A percentile compares a stretch with the other conserved stretches of the same genome.
Evolutionary conservation across 495 filamentous ascomycete genomes (phyloP).

Genomic region (Aspergillus avenaceus): DNA sequence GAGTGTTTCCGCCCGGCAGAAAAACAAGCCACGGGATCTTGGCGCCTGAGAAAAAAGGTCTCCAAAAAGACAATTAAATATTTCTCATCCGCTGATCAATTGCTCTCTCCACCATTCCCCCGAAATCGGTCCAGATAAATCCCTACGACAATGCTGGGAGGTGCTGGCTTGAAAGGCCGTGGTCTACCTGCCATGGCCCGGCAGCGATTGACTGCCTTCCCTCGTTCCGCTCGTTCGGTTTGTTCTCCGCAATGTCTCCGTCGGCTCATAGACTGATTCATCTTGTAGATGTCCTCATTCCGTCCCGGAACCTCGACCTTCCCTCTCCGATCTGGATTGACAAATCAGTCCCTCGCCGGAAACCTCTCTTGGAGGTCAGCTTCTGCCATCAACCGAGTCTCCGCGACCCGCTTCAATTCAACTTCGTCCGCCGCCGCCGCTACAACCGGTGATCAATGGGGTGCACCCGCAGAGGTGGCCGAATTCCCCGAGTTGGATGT

Average conservation of each 20-base stretch:
- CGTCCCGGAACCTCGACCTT: constrained; percentile 23
- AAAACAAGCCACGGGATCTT: constrained; percentile 16
- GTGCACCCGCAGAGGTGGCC: constrained; percentile 8
- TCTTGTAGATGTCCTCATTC: constrained; percentile 36
- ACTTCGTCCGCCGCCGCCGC: constrained; percentile 27
- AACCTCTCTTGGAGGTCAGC: constrained; percentile 23
- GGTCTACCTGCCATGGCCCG: constrained; percentile 28
- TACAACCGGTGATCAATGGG: constrained; percentile 3
- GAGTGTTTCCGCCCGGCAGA: constrained; percentile 46
- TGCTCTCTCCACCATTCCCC: neutral
- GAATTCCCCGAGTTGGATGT: constrained; percentile 35
- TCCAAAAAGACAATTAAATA: constrained; percentile 10
- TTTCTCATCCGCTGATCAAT: too few species aligned
- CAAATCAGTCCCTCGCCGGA: constrained; percentile 21
- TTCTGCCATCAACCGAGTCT: constrained; percentile 17
- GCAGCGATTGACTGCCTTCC: constrained; percentile 29
- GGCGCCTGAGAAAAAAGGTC: constrained; percentile 22
- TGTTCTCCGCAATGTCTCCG: constrained; percentile 10
- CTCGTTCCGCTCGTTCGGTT: constrained; percentile 38
- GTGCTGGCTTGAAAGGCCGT: constrained; percentile 30
- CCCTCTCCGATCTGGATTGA: constrained; percentile 18
- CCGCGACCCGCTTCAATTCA: constrained; percentile 42
- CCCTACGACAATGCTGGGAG: constrained; percentile 33
- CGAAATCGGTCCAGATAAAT: too few species aligned
- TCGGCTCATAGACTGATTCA: constrained; percentile 15